phyloP scores from a whole-genome alignment of 805 yeast species.

The Scheffersomyces coipomensis region DNA sequence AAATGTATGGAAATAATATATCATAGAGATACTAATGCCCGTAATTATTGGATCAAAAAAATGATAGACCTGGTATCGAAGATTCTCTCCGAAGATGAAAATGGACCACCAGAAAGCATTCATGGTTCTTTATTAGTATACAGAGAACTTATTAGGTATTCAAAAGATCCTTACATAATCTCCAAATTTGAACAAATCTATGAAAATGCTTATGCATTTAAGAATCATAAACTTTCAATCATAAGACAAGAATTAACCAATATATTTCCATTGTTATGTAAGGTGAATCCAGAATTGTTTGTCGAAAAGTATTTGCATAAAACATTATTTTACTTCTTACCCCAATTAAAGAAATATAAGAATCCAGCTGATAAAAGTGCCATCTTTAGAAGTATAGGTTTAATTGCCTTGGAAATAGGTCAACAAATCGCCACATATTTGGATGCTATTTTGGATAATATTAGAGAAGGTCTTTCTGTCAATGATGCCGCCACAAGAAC shows the following conservation, averaged over 20 bases:
- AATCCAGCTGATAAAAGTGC: conserved; percentile 63
- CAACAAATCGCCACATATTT: conserved; percentile 84
- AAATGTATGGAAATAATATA: conserved; percentile 77
- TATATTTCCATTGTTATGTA: conserved; percentile 79
- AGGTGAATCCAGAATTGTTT: conserved; percentile 71
- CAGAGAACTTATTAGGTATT: conserved; percentile 65
- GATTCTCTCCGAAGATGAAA: conserved; percentile 45
- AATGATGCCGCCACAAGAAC: conserved; percentile 34
- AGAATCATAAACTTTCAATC: conserved; percentile 72
- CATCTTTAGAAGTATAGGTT: conserved; percentile 79
- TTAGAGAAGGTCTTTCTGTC: conserved; percentile 67
- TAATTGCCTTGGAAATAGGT: conserved; percentile 75
- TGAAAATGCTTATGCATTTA: conserved; percentile 68
- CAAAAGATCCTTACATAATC: conserved; percentile 70
- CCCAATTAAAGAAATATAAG: conserved; percentile 70
- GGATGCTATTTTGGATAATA: conserved; percentile 81
- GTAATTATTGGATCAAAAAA: conserved; percentile 73
- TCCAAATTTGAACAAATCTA: conserved; percentile 75
- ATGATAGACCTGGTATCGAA: conserved; percentile 66
- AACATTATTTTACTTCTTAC: conserved; percentile 71
- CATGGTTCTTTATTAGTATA: conserved; percentile 86
- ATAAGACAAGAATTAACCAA: conserved; percentile 83
- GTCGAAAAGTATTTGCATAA: conserved; percentile 79
- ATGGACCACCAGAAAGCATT: conserved; percentile 55
- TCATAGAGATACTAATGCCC: conserved; percentile 68